Base-by-base conservation (phyloP, 2,329 filamentous ascomycete species). In the Botryotinia narcissicola region DNA sequence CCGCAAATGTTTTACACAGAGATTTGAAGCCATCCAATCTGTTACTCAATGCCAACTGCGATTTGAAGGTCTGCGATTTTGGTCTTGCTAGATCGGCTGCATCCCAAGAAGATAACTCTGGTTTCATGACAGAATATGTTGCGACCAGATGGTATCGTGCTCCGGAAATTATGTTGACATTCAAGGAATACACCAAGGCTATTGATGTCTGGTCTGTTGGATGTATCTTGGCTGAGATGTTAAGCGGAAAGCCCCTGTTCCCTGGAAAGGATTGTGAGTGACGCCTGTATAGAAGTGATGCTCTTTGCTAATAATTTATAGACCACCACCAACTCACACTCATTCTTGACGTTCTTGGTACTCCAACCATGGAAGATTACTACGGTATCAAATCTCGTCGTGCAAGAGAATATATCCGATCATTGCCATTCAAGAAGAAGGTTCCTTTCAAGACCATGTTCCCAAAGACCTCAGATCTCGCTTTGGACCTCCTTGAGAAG, bases 71-170 rank as follows among this genome's bases (percentile, higher is more conserved):
- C 78, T 99, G 96, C 85, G 96, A 99, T 83, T 99, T 99, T 81
- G 96, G 96, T 81, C 90, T 99, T 73, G 96, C 96, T 67, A 91
- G 95, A 81, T 98, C 95, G 16, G 96, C 96, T 20, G 96, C 96
- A 14, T 98, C 95, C 16, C 97, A 97, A 78, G 96, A 99, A 81
- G 96, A 99, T 84, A 99, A 99, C 85, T 98, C 95, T n/a, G 96
- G 96, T 35, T 99, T 99, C 89, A 99, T 99, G 96, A 99, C 96
- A 25, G 96, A 99, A 97, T 99, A 99, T 82, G 96, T 99, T 73
- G 96, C 96, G 70, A 99, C 96, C 64, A 92, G 96, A 80, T 99
- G 96, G 96, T 99, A 99, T 85, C 94, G 96, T 84, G 96, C 96
- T 9, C 96, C 96, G 5, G 96, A 99, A 83, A 99, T 99, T 83